Evolutionary conservation across 1,284 basidiomycete species (phyloP), one percentile per base, ranked within the genome.

Genomic region (Apiotrichum porosum): DNA sequence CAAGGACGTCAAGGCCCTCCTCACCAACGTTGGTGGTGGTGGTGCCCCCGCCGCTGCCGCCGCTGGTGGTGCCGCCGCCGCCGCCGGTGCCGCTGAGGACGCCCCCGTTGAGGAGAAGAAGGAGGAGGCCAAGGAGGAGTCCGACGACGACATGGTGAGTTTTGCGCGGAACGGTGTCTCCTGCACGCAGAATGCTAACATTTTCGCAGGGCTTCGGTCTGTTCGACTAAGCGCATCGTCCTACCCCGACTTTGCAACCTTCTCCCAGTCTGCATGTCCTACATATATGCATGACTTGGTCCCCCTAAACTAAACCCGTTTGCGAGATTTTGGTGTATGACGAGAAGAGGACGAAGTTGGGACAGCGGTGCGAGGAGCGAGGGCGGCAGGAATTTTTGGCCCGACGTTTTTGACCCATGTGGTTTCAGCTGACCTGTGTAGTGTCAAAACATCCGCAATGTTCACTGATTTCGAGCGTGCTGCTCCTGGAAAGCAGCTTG

Each of bases 1-100:
- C 67, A 97, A 95, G 82, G 84, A 97, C 77, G 81, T 97, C 69
- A 97, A 92, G 78, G 91, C 94, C 46, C 80, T 98, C 59, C 81
- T 97, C 54, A 88, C 87, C 60, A 93, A 90, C 78, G 85, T 94
- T 59, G 87, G 89, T 65, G 86, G 87, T 61, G 86, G 86, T 66
- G 90, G 72, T 63, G 85, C 82, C 64, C 84, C 86, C 51, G 83
- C 83, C 40, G 81, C 82, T 51, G 79, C 75, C 44, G 75, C 79
- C 38, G 77, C 76, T 37, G 73, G 65, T 47, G 79, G 75, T 36
- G 79, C 74, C 49, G 75, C 68, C 54, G 74, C 71, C 42, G 83
- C 75, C 49, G 85, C 75, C 60, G 82, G 78, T 35, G 81, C 79
- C 49, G 81, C 80, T 49, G 80, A 78, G 23, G 83, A 78, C 56